Base-by-base conservation (phyloP, 1,284 basidiomycete species). In the Boletus sp. region DNA sequence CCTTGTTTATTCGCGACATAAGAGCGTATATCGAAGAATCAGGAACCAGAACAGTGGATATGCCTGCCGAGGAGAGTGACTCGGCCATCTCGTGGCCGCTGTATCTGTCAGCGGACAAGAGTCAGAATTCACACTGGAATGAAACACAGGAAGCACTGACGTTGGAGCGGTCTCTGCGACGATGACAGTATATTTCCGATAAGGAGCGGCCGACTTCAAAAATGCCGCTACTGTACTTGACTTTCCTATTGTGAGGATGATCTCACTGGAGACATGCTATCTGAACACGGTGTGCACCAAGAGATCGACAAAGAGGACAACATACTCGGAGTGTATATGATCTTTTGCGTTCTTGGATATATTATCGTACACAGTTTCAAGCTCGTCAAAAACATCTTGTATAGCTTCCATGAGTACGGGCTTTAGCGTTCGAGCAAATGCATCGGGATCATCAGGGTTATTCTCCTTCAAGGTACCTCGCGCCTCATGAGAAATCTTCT, bases 1-100 rank as follows among this genome's bases (percentile, higher is more conserved):
- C 90, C 77, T 99, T 99, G 76, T 95, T 97, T 54, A 98, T 92
- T 61, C 96, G 88, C 4, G 96, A 96, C 88, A 99, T 94, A 63
- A 99, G 84, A 15, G 94, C 94, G 72, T 92, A 97, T 71, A 98
- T 89, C 42, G 93, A 93, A 18, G 92, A 93, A 75, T 98, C 96
- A 42, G 96, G 96, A 47, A 99, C 89, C 53, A 99, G 89, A 71
- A 98, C 90, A 20, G 94, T 96, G 13, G 93, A 94, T 64, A 98
- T 94, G 56, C 91, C 89, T 24, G 85, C 81, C 24, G 84, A 75
- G 2, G 93, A 91, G 31, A 95, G 81, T 4, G 87, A 83, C 61
- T 86, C 78, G 12, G 95, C 94, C 84, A 96, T 91, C 58, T 86
- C 83, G 65, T 90, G 92, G 16, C 96, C 96, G 41, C 85, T 84